phyloP scores from a whole-genome alignment of 2,329 filamentous ascomycete species.

The Scorias spongiosa region DNA sequence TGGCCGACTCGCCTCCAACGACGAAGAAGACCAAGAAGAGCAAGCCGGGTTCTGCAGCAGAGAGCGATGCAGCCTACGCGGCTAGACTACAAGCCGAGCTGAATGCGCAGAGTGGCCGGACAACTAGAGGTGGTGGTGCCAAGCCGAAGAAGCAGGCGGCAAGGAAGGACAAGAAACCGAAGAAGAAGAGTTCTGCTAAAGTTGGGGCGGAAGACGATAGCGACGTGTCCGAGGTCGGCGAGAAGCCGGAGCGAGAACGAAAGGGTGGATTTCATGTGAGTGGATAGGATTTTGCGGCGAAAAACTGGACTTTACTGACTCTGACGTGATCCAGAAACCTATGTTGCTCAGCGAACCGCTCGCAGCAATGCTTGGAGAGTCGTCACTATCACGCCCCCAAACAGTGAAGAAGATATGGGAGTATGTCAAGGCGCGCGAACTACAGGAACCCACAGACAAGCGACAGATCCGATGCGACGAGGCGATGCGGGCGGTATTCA shows the following conservation, averaged over 20 bases:
- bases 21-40: conserved; percentile 47
- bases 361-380: conserved; percentile 53
- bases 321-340: conserved; percentile 38
- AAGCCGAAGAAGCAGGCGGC: conserved; percentile 33
- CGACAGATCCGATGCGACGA: conserved; percentile 90
- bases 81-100: conserved; percentile 85
- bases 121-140: conserved; percentile 58
- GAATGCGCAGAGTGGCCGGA: conserved; percentile 54
- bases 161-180: conserved; percentile 54
- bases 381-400: conserved; percentile 78
- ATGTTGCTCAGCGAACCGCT: conserved; percentile 59
- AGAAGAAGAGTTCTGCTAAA: conserved; percentile 60
- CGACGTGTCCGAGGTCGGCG: conserved; percentile 47
- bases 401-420: conserved; percentile 95
- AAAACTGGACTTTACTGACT: not conserved
- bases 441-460: conserved; percentile 84
- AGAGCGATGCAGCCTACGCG: conserved; percentile 75
- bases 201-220: conserved; percentile 68
- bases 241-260: conserved; percentile 45
- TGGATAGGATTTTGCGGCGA: conserved; percentile 1
- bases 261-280: conserved; percentile 81
- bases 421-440: conserved; percentile 74
- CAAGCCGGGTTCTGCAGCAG: conserved; percentile 38
- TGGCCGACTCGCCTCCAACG: conserved; percentile 20
- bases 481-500: conserved; percentile 81